phyloP scores from a whole-genome alignment of 306 rosid species.

The Ormosia semicastrata region DNA sequence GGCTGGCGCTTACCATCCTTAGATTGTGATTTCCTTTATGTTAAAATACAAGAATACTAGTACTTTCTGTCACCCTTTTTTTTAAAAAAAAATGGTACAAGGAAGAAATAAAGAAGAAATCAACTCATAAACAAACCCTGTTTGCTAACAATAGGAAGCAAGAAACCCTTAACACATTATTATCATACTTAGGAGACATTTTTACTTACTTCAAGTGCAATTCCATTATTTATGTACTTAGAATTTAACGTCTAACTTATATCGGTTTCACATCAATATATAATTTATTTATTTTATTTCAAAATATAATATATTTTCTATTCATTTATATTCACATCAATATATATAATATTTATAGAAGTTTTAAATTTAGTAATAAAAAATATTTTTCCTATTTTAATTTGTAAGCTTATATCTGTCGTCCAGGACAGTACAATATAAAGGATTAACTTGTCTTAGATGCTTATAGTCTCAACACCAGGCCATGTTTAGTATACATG shows the following conservation, averaged over 20 bases:
- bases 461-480: too few relatives aligned
- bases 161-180: not conserved
- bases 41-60: not conserved
- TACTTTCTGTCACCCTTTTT: not conserved
- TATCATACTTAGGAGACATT: not conserved
- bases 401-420: not conserved
- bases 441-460: not conserved
- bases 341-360: too few relatives aligned
- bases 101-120: not conserved
- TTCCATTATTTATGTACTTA: too few relatives aligned
- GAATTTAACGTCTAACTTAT: too few relatives aligned
- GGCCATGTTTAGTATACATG: too few relatives aligned
- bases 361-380: too few relatives aligned
- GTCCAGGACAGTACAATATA: not conserved
- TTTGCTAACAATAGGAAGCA: not conserved
- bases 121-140: not conserved
- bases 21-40: slow-evolving; percentile 1
- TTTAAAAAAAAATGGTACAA: not conserved
- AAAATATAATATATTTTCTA: too few relatives aligned
- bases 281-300: not conserved
- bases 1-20: not conserved
- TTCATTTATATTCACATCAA: not conserved
- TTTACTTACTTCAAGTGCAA: not conserved
- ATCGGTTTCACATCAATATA: too few relatives aligned
- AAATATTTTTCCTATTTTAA: too few relatives aligned